Conservation (phyloP, 1,284 basidiomycete genomes). For the Pseudozyma thailandica region DNA sequence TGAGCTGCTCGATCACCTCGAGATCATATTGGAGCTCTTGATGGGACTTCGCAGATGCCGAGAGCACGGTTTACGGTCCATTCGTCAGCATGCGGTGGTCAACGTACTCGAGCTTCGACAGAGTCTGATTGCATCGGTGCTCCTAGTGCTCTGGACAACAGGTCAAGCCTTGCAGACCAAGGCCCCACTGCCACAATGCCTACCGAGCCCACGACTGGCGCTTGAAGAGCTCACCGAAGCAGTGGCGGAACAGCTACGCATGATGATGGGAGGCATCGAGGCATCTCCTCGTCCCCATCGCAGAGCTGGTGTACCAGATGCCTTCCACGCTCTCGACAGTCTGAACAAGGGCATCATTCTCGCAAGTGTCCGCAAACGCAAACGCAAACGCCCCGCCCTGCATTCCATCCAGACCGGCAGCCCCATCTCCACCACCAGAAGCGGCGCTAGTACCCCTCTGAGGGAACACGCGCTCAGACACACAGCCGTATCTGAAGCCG, state of each 20-base stretch:
- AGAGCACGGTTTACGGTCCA: slow-evolving; percentile 65
- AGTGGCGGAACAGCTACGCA: slow-evolving; percentile 36
- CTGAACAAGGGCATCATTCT: slow-evolving; percentile 18
- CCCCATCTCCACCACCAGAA: slow-evolving; percentile 1
- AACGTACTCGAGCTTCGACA: slow-evolving; percentile 70
- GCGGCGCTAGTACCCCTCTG: slow-evolving; percentile 6
- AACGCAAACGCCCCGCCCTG: slow-evolving; percentile 39
- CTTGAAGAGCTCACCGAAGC: slow-evolving; percentile 55
- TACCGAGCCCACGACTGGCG: slow-evolving; percentile 69
- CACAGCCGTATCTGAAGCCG: slow-evolving; percentile 6
- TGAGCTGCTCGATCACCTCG: slow-evolving; percentile 68
- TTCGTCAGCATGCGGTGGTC: slow-evolving; percentile 69
- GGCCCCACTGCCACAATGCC: slow-evolving; percentile 70
- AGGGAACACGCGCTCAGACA: background rate
- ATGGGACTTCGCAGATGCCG: slow-evolving; percentile 69
- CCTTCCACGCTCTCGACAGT: slow-evolving; percentile 37
- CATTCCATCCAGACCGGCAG: slow-evolving; percentile 54
- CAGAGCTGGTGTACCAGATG: slow-evolving; percentile 20
- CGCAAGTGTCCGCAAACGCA: slow-evolving; percentile 21
- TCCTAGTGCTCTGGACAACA: slow-evolving; percentile 70
- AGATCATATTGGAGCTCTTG: slow-evolving; percentile 69
- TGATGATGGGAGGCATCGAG: slow-evolving; percentile 16
- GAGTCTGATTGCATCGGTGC: slow-evolving; percentile 70
- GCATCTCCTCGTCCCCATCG: background rate
- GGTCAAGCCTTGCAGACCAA: slow-evolving; percentile 70